These are phyloP conservation scores for Calonectria naviculata DNA, from an alignment of 2,329 filamentous ascomycete genomes.

Conservation along the genomic window DNA sequence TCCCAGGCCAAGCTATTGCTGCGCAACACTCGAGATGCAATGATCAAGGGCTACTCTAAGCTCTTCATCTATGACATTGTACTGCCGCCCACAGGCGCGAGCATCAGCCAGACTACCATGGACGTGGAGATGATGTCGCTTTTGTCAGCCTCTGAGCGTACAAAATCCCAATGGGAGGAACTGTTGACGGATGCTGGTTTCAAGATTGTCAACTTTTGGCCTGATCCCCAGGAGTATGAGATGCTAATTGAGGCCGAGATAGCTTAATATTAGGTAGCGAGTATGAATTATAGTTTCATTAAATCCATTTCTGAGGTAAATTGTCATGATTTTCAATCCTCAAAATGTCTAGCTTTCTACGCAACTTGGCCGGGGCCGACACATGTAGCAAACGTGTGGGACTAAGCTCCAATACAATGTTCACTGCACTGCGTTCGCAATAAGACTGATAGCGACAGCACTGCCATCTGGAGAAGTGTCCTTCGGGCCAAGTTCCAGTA, in stretches of 20 bases:
- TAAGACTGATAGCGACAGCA: too few species aligned
- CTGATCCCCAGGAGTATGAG: slow-evolving; percentile 37
- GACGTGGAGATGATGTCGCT: slow-evolving; percentile 44
- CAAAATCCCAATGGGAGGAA: slow-evolving; percentile 27
- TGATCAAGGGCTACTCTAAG: slow-evolving; percentile 40
- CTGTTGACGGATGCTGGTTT: slow-evolving; percentile 21
- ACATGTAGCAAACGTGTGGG: too few species aligned
- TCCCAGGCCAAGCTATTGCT: slow-evolving; percentile 46
- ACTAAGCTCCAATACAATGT: neutral
- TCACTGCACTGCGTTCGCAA: neutral
- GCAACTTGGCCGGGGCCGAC: too few species aligned
- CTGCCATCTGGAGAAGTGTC: too few species aligned
- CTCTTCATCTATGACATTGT: slow-evolving; percentile 37
- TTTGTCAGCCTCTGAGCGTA: slow-evolving; percentile 37
- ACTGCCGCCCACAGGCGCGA: slow-evolving; percentile 23
- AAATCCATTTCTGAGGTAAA: too few species aligned
- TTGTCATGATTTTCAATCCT: too few species aligned
- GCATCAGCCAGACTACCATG: slow-evolving; percentile 37
- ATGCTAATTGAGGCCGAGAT: slow-evolving; percentile 34
- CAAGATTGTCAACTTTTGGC: slow-evolving; percentile 28
- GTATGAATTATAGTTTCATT: too few species aligned
- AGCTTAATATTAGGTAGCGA: too few species aligned
- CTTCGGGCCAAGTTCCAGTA: too few species aligned
- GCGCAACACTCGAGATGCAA: slow-evolving; percentile 17
- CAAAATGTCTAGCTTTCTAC: too few species aligned